A percentile compares a stretch with the other conserved stretches of the same genome.
Conservation (phyloP, 2,329 filamentous ascomycete genomes). For the Colletotrichum filicis region DNA sequence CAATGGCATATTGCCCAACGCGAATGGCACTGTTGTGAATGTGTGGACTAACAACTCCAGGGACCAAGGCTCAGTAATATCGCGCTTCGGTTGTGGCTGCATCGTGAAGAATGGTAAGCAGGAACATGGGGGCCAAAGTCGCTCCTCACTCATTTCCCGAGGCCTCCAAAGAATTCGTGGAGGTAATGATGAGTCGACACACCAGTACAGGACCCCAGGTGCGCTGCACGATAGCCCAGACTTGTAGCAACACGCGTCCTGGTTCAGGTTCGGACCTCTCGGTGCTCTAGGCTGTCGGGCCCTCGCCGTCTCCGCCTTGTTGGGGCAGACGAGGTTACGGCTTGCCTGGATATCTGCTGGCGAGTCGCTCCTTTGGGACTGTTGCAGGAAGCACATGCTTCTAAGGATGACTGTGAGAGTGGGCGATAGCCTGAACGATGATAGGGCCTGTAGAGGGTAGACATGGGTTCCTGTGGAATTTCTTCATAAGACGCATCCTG, state of each 20-base stretch:
- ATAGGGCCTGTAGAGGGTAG: background rate
- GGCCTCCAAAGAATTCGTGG: constrained; percentile 1
- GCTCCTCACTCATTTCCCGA: background rate
- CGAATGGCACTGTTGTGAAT: background rate
- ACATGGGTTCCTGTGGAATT: constrained; percentile 1
- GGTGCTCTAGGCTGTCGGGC: background rate
- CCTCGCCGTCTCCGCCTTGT: constrained; percentile 12
- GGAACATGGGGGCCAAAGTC: background rate
- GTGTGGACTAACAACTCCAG: background rate
- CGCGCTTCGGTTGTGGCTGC: background rate
- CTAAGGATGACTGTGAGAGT: background rate
- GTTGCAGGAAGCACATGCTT: constrained; percentile 25
- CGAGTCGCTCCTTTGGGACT: constrained; percentile 2
- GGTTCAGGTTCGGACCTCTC: constrained; percentile 9
- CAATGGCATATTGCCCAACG: background rate
- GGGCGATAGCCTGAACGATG: background rate
- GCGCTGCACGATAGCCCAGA: constrained; percentile 16
- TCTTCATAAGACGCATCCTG: constrained; percentile 1
- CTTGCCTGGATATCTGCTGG: background rate
- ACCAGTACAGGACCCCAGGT: background rate
- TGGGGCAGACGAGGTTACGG: background rate
- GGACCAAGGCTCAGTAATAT: background rate
- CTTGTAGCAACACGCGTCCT: constrained; percentile 14
- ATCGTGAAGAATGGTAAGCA: background rate
- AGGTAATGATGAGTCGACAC: background rate